Evolutionary conservation across 1,139 yeast species (phyloP).

Genomic region (Lodderomyces jiufengensis): DNA sequence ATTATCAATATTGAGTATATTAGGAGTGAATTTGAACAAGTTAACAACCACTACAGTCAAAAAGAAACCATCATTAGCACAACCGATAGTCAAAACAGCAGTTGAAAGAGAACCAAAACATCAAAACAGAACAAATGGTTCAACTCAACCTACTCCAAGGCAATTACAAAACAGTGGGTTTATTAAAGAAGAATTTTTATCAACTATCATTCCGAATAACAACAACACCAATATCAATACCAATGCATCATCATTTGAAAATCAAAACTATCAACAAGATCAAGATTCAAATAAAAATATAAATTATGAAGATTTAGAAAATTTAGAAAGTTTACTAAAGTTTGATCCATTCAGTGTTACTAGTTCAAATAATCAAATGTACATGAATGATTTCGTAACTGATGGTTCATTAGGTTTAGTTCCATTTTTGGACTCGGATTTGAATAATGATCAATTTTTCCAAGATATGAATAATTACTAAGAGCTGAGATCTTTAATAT

Average conservation of each 20-base stretch:
- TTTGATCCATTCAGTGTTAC: constrained; percentile 43
- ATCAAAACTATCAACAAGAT: background rate
- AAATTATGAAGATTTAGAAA: constrained; percentile 17
- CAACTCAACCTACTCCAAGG: background rate
- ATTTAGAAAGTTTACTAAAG: constrained; percentile 28
- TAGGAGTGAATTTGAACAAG: constrained; percentile 33
- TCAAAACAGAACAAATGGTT: background rate
- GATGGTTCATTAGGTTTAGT: constrained; percentile 68
- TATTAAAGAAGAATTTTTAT: background rate
- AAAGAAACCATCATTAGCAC: constrained; percentile 17
- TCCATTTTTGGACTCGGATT: constrained; percentile 41
- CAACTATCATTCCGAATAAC: background rate
- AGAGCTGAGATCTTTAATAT: too few relatives aligned
- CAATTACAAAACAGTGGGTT: background rate
- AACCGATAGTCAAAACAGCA: constrained; percentile 25
- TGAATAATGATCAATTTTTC: too few relatives aligned
- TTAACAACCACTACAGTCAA: constrained; percentile 11
- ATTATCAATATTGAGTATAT: constrained; percentile 51
- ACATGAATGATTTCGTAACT: constrained; percentile 57
- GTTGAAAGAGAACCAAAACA: constrained; percentile 19
- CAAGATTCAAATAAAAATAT: background rate
- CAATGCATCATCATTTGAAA: constrained; percentile 3
- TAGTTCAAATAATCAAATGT: constrained; percentile 33
- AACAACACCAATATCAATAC: constrained; percentile 7
- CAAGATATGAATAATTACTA: too few relatives aligned